These are phyloP conservation scores for Pseudogymnoascus sp. DNA, from an alignment of 2,329 filamentous ascomycete species.

Conservation along the genomic window DNA sequence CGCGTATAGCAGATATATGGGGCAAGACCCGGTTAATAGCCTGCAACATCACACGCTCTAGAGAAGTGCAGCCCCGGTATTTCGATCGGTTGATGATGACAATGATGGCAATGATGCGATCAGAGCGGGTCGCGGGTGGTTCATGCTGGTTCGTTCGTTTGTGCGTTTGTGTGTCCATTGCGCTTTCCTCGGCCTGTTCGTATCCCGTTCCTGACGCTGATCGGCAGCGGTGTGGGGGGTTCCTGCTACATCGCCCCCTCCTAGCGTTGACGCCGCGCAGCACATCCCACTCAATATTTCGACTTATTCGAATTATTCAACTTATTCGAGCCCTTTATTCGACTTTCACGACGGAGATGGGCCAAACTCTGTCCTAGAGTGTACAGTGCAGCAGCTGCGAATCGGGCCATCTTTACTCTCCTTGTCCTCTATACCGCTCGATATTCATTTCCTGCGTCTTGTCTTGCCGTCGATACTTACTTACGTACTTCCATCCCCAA, in stretches of 20 bases:
- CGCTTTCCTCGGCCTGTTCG: constrained; percentile 1
- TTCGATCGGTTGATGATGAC: neutral
- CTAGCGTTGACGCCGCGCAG: neutral
- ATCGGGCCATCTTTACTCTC: neutral
- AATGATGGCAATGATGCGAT: constrained; percentile 1
- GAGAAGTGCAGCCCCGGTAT: neutral
- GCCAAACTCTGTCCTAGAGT: neutral
- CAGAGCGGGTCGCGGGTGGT: neutral
- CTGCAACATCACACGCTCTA: neutral
- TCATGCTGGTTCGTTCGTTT: neutral
- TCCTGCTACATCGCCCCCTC: neutral
- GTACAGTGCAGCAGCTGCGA: neutral
- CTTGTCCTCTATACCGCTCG: neutral
- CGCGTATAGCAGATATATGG: neutral
- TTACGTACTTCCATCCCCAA: neutral
- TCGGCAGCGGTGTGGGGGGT: neutral
- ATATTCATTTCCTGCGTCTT: neutral
- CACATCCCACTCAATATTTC: neutral
- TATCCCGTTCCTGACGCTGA: neutral
- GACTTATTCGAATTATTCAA: no score
- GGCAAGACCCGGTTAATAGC: neutral
- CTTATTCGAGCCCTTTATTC: no score
- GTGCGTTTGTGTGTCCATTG: neutral
- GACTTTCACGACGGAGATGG: neutral
- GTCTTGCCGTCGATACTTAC: neutral